A percentile compares a stretch with the other conserved stretches of the same genome.
These are phyloP conservation scores for Gaeumannomyces tritici DNA, from an alignment of 2,329 filamentous ascomycete genomes.

Conservation along the genomic window DNA sequence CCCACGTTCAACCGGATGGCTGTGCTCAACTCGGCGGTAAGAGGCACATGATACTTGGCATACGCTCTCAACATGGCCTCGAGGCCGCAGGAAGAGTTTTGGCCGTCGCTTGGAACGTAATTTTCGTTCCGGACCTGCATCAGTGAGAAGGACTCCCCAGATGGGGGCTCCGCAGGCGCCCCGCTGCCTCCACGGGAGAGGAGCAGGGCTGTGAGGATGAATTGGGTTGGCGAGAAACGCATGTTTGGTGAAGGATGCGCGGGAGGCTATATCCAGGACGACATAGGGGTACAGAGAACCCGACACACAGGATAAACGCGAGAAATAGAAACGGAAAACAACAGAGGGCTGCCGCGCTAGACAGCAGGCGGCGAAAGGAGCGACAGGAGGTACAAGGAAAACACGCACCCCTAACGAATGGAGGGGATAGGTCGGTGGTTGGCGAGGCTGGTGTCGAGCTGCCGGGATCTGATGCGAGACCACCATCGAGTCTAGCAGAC, in stretches of 20 bases:
- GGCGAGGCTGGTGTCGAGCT: no score
- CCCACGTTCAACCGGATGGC: constrained; percentile 11
- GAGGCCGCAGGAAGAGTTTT: background rate
- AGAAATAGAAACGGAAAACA: background rate
- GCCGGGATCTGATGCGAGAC: no score
- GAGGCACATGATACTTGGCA: constrained; percentile 20
- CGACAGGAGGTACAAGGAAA: no score
- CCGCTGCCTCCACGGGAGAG: background rate
- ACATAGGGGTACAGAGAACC: no score
- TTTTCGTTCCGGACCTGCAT: constrained; percentile 1
- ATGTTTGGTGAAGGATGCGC: no score
- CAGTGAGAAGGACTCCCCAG: background rate
- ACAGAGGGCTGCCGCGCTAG: background rate
- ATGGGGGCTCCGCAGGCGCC: background rate
- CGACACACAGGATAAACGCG: background rate
- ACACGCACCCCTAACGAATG: no score
- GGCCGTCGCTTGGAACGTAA: background rate
- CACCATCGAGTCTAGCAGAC: no score
- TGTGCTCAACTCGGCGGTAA: constrained; percentile 15
- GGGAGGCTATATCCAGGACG: no score
- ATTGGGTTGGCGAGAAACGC: no score
- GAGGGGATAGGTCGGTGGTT: no score
- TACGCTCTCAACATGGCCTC: constrained; percentile 15
- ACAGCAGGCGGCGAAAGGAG: no score
- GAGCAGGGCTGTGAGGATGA: background rate